Evolutionary conservation across 495 filamentous ascomycete genomes (phyloP).

Genomic region (Hypomontagnella monticulosa): DNA sequence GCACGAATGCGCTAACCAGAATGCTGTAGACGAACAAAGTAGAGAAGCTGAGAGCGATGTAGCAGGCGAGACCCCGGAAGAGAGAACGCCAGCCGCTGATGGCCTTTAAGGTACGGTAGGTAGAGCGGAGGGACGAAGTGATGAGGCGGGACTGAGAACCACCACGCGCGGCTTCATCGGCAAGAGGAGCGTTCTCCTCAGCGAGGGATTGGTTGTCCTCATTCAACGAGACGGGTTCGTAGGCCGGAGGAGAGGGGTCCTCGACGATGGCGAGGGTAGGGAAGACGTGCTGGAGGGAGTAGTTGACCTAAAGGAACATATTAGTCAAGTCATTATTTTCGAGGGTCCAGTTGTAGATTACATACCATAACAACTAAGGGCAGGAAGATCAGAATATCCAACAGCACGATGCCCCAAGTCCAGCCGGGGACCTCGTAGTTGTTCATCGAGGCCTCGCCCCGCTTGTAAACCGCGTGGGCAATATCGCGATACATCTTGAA

Average conservation of each 20-base stretch:
- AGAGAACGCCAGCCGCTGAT: conserved; percentile 50
- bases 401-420: conserved; percentile 41
- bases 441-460: conserved; percentile 37
- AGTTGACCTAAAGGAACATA: conserved; percentile 44
- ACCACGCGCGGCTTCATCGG: conserved; percentile 35
- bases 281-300: conserved; percentile 52
- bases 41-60: conserved; percentile 27
- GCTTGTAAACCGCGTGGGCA: conserved; percentile 47
- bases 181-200: conserved; percentile 39
- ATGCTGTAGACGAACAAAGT: conserved; percentile 30
- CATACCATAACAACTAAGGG: conserved; percentile 51
- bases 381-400: conserved; percentile 51
- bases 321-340: conserved; percentile 22
- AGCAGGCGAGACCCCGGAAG: conserved; percentile 54
- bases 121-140: conserved; percentile 56
- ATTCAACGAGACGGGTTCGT: conserved; percentile 53
- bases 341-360: background rate
- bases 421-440: conserved; percentile 47
- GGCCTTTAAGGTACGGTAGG: conserved; percentile 49
- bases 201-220: conserved; percentile 45
- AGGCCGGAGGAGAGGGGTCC: conserved; percentile 59
- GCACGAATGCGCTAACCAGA: conserved; percentile 35
- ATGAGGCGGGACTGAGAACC: conserved; percentile 44
- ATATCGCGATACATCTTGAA: conserved; percentile 48
- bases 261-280: conserved; percentile 60